A percentile compares a stretch with the other conserved stretches of the same genome.
Evolutionary conservation across 2,329 filamentous ascomycete genomes (phyloP).

Genomic region (Magnaporthiopsis rhizophila): DNA sequence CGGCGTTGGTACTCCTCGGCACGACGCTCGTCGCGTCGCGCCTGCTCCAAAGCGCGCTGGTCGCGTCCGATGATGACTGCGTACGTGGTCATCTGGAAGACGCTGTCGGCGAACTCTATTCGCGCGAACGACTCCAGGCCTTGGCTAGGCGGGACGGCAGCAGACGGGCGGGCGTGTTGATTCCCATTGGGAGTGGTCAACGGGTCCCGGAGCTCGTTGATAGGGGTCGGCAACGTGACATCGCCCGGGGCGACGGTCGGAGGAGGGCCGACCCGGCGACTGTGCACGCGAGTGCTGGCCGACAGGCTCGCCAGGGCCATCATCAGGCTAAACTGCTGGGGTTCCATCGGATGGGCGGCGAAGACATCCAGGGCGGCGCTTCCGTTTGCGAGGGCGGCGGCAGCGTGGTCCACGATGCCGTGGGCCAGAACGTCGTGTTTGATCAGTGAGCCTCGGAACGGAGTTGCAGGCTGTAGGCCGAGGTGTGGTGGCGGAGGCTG

Average conservation of each 20-base stretch:
- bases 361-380: conserved; percentile 13
- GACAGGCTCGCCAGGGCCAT: conserved; percentile 31
- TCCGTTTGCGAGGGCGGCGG: neutral
- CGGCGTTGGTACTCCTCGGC: conserved; percentile 35
- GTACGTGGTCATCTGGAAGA: conserved; percentile 72
- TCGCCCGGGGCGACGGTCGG: conserved; percentile 7
- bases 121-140: conserved; percentile 49
- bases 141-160: conserved; percentile 22
- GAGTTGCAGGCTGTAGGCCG: neutral
- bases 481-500: neutral
- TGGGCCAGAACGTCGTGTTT: neutral
- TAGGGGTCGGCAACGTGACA: conserved; percentile 17
- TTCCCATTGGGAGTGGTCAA: conserved; percentile 22
- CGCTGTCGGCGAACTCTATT: conserved; percentile 65
- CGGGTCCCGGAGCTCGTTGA: conserved; percentile 23
- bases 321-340: conserved; percentile 33
- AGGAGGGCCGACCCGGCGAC: conserved; percentile 6
- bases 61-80: conserved; percentile 67
- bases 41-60: conserved; percentile 48
- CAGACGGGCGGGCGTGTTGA: conserved; percentile 25
- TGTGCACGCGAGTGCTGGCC: conserved; percentile 9
- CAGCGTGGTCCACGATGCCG: neutral
- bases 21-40: conserved; percentile 42
- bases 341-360: conserved; percentile 18
- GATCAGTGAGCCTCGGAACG: neutral